Conservation (phyloP, 2,329 filamentous ascomycete genomes). For the Claviceps citrina region DNA sequence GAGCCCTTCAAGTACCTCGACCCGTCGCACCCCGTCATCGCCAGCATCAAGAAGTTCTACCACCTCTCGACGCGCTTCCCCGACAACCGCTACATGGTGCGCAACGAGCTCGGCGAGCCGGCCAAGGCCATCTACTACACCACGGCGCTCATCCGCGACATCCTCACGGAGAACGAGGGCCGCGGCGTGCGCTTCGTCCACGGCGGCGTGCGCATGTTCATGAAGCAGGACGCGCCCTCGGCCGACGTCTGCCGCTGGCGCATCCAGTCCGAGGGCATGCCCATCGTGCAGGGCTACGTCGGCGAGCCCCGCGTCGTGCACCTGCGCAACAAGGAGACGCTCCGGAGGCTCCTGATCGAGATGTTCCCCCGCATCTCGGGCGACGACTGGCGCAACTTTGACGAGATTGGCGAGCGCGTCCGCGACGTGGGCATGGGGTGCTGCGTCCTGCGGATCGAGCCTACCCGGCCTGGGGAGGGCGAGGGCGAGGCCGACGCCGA, state of each 20-base stretch:
- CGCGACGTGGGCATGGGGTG: conserved; percentile 76
- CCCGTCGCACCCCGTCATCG: conserved; percentile 58
- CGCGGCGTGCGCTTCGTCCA: conserved; percentile 91
- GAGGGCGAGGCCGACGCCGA: conserved; percentile 30
- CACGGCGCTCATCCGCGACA: conserved; percentile 66
- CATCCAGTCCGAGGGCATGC: conserved; percentile 86
- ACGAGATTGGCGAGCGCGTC: conserved; percentile 76
- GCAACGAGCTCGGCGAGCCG: conserved; percentile 76
- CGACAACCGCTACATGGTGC: conserved; percentile 83
- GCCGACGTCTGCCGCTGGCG: conserved; percentile 83
- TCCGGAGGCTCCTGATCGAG: conserved; percentile 72
- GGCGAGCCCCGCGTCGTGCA: conserved; percentile 61
- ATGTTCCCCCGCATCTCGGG: conserved; percentile 88
- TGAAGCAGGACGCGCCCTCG: conserved; percentile 86
- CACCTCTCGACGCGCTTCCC: conserved; percentile 72
- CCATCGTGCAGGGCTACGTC: conserved; percentile 81
- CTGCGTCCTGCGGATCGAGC: conserved; percentile 73
- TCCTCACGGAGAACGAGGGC: conserved; percentile 75
- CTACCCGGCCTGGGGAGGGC: no score
- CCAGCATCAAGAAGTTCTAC: conserved; percentile 72
- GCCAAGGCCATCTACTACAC: conserved; percentile 97
- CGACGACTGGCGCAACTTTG: conserved; percentile 58
- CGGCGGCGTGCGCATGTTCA: conserved; percentile 96
- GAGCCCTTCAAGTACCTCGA: conserved; percentile 90
- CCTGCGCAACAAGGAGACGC: conserved; percentile 61